Evolutionary conservation across 2,329 filamentous ascomycete genomes (phyloP).

Genomic region (Fusarium sp.): DNA sequence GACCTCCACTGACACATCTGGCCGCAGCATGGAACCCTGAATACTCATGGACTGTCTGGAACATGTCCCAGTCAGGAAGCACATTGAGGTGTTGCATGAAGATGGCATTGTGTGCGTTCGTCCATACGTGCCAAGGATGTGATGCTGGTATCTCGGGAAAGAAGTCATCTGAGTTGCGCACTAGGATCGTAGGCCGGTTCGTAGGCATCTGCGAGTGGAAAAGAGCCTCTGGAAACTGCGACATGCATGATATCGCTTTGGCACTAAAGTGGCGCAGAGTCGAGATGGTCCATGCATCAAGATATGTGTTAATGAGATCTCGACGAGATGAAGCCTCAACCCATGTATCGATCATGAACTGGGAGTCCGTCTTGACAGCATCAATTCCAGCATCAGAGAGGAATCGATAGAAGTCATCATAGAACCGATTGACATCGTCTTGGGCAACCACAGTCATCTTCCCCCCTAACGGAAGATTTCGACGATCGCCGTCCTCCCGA

Average conservation of each 20-base stretch:
- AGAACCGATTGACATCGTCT: constrained; percentile 81
- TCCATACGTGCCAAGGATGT: constrained; percentile 95
- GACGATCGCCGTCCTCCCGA: constrained; percentile 61
- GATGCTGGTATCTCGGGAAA: constrained; percentile 85
- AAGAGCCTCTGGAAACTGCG: constrained; percentile 85
- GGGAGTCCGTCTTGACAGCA: constrained; percentile 91
- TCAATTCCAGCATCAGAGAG: constrained; percentile 81
- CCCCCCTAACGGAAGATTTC: constrained; percentile 67
- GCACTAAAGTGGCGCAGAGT: constrained; percentile 82
- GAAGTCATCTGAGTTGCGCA: constrained; percentile 92
- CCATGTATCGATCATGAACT: constrained; percentile 88
- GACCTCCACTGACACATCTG: constrained; percentile 89
- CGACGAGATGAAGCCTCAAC: constrained; percentile 76
- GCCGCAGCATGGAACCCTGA: constrained; percentile 90
- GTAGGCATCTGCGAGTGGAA: constrained; percentile 86
- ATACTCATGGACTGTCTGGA: constrained; percentile 75
- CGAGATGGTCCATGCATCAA: constrained; percentile 87
- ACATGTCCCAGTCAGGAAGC: constrained; percentile 85
- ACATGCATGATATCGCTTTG: constrained; percentile 94
- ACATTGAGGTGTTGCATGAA: constrained; percentile 88
- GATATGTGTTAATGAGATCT: constrained; percentile 79
- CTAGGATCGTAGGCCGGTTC: constrained; percentile 79
- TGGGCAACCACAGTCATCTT: constrained; percentile 80
- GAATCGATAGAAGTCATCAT: constrained; percentile 92
- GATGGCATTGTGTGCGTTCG: constrained; percentile 90